Evolutionary conservation across 106 monocot genomes (phyloP), one percentile per base, ranked within the genome.

Genomic region (Platanthera zijinensis): DNA sequence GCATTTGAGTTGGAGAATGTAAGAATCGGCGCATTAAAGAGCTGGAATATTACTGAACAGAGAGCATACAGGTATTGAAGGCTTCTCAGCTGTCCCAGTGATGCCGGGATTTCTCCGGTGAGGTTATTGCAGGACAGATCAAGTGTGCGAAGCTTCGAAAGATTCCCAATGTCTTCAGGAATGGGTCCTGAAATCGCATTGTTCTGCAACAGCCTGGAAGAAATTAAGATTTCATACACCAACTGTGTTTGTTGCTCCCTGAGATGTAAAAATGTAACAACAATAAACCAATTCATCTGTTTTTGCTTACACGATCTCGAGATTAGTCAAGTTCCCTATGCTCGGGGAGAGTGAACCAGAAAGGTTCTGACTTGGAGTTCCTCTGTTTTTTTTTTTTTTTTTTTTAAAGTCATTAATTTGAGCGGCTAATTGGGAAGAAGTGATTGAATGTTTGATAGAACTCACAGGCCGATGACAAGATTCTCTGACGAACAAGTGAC

Each of bases 311-410:
- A 87, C 79, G 53, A 76, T 76, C 72, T 84, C 78, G 22, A 87
- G 84, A 73, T 87, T 87, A 8, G 84, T 84, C 80, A 87, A 59
- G 75, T 87, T 87, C 67, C 84, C 87, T 45, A 87, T 84, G 17
- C 84, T 81, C 78, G 84, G 78, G 7, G 87, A 87, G 10, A 87
- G 84, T 28, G 75, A 79, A 22, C 87, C 87, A 50, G 87, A 87
- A 48, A 87, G 76, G 25, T 76, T 84, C 67, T 81, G 87, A 71
- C 84, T 87, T 73, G 84, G 87, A 51, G 75, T 76, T 50, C 81
- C 87, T 19, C 87, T 87, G 87, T 28, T 67, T 25, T 28, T 14
- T 73, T 69, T 0, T 19, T 84, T 87, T 84, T 28, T 67, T 25
- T 28, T 14, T 73, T 69, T 0, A 6, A 46, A 19, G 48, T 66